These are phyloP conservation scores for Rhodofomes roseus DNA, from an alignment of 1,284 basidiomycete species.

Conservation along the genomic window DNA sequence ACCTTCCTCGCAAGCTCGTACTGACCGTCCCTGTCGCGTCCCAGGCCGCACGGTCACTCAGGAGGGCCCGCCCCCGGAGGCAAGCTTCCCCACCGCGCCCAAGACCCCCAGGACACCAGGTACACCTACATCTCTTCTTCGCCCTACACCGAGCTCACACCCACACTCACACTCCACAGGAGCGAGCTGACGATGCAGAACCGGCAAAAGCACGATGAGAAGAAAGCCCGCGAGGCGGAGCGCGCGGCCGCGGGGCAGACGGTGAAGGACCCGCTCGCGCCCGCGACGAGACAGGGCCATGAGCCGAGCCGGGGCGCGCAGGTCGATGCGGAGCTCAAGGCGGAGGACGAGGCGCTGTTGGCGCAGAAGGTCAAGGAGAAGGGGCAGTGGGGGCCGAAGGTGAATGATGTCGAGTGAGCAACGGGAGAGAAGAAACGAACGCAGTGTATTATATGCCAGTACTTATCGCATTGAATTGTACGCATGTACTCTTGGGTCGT, in stretches of 20 bases:
- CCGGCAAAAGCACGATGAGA: constrained; percentile 28
- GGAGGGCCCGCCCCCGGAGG: not conserved
- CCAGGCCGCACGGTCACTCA: constrained; percentile 7
- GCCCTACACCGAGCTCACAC: no score
- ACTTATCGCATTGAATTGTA: no score
- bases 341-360: constrained; percentile 46
- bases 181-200: constrained; percentile 2
- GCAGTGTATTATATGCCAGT: not conserved
- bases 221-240: constrained; percentile 22
- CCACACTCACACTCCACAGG: not conserved
- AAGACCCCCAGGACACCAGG: not conserved
- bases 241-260: constrained; percentile 20
- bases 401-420: not conserved
- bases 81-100: not conserved
- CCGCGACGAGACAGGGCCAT: constrained; percentile 49
- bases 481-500: not conserved
- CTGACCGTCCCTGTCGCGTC: not conserved
- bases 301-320: constrained; percentile 57
- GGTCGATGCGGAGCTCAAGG: constrained; percentile 56
- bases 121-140: not conserved
- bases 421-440: no score
- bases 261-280: constrained; percentile 37
- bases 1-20: no score
- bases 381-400: constrained; percentile 18
- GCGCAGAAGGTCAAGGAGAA: constrained; percentile 32